A percentile compares a stretch with the other conserved stretches of the same genome.
phyloP scores from a whole-genome alignment of 768 basidiomycete genomes.

The Amanita pseudoporphyria region DNA sequence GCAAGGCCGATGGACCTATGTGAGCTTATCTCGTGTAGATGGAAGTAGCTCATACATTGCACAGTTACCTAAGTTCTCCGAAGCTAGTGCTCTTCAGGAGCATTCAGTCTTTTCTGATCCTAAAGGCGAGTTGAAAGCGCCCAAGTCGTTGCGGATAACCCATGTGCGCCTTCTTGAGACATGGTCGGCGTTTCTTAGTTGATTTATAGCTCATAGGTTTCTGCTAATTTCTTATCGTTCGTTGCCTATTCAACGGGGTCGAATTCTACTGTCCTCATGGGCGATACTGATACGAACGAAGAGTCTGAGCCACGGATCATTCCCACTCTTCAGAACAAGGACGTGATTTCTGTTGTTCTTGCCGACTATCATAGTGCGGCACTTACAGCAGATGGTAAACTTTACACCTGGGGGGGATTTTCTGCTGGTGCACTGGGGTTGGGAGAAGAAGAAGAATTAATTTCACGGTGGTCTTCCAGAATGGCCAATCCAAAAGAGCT shows the following conservation, averaged over 20 bases:
- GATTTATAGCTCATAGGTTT: slow-evolving; percentile 50
- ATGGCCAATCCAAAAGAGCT: slow-evolving; percentile 26
- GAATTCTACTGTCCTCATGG: slow-evolving; percentile 68
- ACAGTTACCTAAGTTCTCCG: slow-evolving; percentile 70
- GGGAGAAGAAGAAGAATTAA: slow-evolving; percentile 40
- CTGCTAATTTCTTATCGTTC: slow-evolving; percentile 78
- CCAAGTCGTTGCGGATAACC: slow-evolving; percentile 52
- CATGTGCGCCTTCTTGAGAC: slow-evolving; percentile 44
- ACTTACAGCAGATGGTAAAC: slow-evolving; percentile 63
- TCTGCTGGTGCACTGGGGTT: slow-evolving; percentile 79
- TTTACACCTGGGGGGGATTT: slow-evolving; percentile 75
- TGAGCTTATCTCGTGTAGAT: slow-evolving; percentile 23
- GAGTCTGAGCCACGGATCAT: slow-evolving; percentile 48
- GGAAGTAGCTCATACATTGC: neutral
- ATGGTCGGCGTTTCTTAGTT: slow-evolving; percentile 1
- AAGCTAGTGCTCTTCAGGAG: slow-evolving; percentile 39
- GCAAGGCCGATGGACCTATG: slow-evolving; percentile 60
- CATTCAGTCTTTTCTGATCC: slow-evolving; percentile 33
- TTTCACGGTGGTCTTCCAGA: neutral
- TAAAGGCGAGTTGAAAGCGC: slow-evolving; percentile 20
- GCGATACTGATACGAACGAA: slow-evolving; percentile 36
- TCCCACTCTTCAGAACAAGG: slow-evolving; percentile 63
- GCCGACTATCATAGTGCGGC: slow-evolving; percentile 94
- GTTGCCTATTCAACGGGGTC: slow-evolving; percentile 70
- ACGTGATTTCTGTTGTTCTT: slow-evolving; percentile 78